A percentile compares a stretch with the other conserved stretches of the same genome.
phyloP scores from a whole-genome alignment of 345 rosid genomes.

The Conringia planisiliqua region DNA sequence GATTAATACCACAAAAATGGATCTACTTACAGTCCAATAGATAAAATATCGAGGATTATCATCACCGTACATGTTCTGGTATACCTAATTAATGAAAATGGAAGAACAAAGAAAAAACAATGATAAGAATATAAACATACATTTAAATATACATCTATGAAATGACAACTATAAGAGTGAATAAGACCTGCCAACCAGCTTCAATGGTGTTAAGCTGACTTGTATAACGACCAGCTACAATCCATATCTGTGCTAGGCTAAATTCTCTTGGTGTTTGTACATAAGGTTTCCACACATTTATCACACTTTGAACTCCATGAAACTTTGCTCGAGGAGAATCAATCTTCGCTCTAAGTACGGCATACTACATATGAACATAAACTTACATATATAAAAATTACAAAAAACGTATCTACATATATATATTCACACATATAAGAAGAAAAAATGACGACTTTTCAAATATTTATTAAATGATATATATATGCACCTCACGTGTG shows the following conservation, averaged over 20 bases:
- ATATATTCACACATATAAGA: neutral
- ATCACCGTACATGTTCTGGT: neutral
- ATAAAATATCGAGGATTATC: constrained; percentile 6
- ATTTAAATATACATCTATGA: neutral
- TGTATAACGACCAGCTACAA: neutral
- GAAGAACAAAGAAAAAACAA: neutral
- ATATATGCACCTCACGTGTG: neutral
- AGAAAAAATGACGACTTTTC: neutral
- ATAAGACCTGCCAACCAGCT: constrained; percentile 15
- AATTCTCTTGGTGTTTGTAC: neutral
- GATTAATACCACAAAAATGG: too few relatives aligned
- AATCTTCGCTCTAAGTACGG: neutral
- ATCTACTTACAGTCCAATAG: constrained; percentile 45
- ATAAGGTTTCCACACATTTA: constrained; percentile 6
- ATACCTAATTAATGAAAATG: neutral
- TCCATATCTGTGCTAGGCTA: constrained; percentile 15
- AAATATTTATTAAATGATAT: neutral
- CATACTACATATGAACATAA: neutral
- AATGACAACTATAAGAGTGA: neutral
- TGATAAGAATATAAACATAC: neutral
- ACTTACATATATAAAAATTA: neutral
- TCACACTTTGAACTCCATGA: neutral
- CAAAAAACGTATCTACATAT: neutral
- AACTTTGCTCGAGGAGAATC: neutral
- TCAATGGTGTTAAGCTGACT: neutral